Conservation (phyloP, 2,329 filamentous ascomycete genomes). For the Periconia sp. region DNA sequence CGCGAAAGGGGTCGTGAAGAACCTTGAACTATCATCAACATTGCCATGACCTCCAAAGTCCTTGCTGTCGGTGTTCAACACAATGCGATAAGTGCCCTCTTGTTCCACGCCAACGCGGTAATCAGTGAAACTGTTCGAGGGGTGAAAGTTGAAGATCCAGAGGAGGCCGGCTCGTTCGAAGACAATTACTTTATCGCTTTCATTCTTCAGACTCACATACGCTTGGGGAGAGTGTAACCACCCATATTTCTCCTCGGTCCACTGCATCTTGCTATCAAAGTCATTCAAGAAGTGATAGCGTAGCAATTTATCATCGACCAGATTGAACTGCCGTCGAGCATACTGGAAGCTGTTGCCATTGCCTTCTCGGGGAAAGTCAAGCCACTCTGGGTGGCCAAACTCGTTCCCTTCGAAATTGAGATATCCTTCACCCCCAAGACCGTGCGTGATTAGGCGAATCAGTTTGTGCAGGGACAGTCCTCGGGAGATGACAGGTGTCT, state of each 20-base stretch:
- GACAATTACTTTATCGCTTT: conserved; percentile 89
- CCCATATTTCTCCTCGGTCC: conserved; percentile 81
- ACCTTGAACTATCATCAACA: conserved; percentile 77
- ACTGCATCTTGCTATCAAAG: conserved; percentile 92
- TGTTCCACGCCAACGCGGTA: conserved; percentile 88
- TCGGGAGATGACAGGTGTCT: conserved; percentile 86
- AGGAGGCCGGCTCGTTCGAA: conserved; percentile 90
- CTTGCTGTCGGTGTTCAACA: conserved; percentile 78
- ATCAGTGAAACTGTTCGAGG: conserved; percentile 80
- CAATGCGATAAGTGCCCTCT: conserved; percentile 81
- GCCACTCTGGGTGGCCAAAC: conserved; percentile 98
- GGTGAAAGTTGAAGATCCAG: conserved; percentile 97
- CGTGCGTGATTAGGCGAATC: conserved; percentile 91
- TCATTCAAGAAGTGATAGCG: conserved; percentile 91
- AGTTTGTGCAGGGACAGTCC: conserved; percentile 95
- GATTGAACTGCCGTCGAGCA: conserved; percentile 87
- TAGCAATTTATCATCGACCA: conserved; percentile 81
- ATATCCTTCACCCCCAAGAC: conserved; percentile 90
- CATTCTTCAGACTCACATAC: conserved; percentile 91
- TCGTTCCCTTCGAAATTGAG: conserved; percentile 99
- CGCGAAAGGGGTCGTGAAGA: conserved; percentile 86
- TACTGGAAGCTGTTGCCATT: conserved; percentile 95
- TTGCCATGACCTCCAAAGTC: conserved; percentile 79
- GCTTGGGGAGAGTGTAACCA: conserved; percentile 87
- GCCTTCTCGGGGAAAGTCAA: conserved; percentile 93